Evolutionary conservation across 202 grass and related monocot genomes (phyloP), one percentile per base, ranked within the genome.

Genomic region (Alloteropsis angusta): DNA sequence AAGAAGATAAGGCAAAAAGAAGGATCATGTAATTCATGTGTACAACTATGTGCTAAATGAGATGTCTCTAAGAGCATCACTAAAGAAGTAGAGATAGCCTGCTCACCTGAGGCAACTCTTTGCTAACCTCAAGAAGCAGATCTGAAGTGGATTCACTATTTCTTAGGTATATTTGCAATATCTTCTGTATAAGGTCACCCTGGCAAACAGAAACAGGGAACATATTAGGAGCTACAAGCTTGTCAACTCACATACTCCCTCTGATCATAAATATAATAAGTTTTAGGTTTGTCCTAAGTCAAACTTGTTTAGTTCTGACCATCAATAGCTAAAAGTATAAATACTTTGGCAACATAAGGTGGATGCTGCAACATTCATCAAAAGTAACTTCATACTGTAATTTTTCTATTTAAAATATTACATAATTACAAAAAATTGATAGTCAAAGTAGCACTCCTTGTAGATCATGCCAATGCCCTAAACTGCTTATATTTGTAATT

Each of bases 101-200:
- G 41, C 45, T 9, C 61, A 94, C 89, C 91, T 89, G 15, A 79
- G 80, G 44, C 34, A 85, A 60, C n/a, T 81, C 80, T 12, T 12
- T 46, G 68, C 50, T 21, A 85, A 74, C 81, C 71, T 45, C 5
- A 88, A 94, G 87, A 88, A 94, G 87, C 41, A 83, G 83, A 86
- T 92, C 81, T 67, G 85, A 82, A 89, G 78, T 81, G 8, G 87
- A 90, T 16, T 97, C 89, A 77, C 85, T 90, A 70, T 94, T 94
- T 77, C 79, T 89, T 17, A 97, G 72, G 85, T 94, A 94, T 85
- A 88, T 90, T 87, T 92, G 87, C 68, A 97, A 83, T 90, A 88
- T 85, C 83, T 85, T 97, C 57, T 85, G 85, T 88, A 97, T 87
- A 75, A 88, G 76, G 54, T 92, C 83, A 73, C 89, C 85, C 91